phyloP scores from a whole-genome alignment of 139 green algal genomes.

The Chlorokybus atmophyticus region DNA sequence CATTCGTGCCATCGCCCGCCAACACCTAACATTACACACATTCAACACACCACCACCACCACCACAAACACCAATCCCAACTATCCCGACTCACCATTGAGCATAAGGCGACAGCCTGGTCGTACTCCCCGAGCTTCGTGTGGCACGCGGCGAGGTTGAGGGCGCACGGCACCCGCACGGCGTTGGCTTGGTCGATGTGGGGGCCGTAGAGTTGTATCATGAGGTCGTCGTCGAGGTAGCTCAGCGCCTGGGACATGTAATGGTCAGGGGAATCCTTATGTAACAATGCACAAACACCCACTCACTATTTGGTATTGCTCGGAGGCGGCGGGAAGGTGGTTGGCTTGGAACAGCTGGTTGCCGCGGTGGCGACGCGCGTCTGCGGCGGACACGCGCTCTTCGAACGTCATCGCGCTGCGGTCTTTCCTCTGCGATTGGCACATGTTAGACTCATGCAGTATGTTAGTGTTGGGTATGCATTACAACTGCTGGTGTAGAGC shows the following conservation, averaged over 20 bases:
- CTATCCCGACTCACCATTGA: not conserved
- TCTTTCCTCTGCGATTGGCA: too few relatives aligned
- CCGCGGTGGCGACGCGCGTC: conserved; percentile 7
- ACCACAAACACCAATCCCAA: conserved; percentile 3
- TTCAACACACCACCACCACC: not conserved
- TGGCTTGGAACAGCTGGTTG: conserved; percentile 17
- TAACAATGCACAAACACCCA: not conserved
- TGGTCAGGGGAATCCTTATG: not conserved
- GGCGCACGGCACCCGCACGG: conserved; percentile 16
- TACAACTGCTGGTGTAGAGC: too few relatives aligned
- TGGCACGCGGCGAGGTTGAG: conserved; percentile 25
- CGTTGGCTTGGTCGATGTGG: conserved; percentile 18
- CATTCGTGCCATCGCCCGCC: not conserved
- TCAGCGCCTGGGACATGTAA: conserved; percentile 8
- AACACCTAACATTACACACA: not conserved
- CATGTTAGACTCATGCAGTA: too few relatives aligned
- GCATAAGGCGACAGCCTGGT: conserved; percentile 15
- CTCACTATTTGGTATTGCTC: conserved; percentile 20
- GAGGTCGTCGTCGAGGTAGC: conserved; percentile 27
- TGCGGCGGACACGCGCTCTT: conserved; percentile 22
- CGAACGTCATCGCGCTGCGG: conserved; percentile 18
- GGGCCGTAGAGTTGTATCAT: conserved; percentile 33
- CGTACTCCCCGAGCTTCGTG: conserved; percentile 14
- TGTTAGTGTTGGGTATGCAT: too few relatives aligned
- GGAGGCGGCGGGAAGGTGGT: conserved; percentile 2